Evolutionary conservation across 192 early-diverging fungal genomes (phyloP).

Genomic region (Fimicolochytrium jonesii): DNA sequence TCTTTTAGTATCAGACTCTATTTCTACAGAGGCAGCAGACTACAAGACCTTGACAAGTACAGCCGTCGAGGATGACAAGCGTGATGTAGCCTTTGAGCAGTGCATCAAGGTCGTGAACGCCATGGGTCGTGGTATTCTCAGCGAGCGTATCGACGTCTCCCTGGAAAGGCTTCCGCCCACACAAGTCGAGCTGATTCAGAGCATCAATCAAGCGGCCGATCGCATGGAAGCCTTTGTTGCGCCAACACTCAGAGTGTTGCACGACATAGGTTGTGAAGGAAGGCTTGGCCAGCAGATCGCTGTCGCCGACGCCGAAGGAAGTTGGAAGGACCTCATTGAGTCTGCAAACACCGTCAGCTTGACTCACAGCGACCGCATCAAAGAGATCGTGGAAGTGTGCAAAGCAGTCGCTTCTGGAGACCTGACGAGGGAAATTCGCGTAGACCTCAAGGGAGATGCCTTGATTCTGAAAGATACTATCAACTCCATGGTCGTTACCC

Average conservation of each 20-base stretch:
- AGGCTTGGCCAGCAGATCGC: constrained; percentile 54
- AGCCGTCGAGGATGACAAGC: too few species aligned
- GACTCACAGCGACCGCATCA: constrained; percentile 53
- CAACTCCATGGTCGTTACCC: constrained; percentile 38
- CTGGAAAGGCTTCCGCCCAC: neutral
- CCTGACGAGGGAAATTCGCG: constrained; percentile 20
- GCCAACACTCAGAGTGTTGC: constrained; percentile 39
- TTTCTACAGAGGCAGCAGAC: too few species aligned
- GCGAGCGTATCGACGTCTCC: constrained; percentile 8
- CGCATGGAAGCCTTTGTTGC: constrained; percentile 10
- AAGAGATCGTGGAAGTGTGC: constrained; percentile 59
- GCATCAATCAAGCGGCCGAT: constrained; percentile 7
- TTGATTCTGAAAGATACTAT: constrained; percentile 21
- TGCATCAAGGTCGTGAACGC: constrained; percentile 25
- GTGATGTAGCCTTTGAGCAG: neutral
- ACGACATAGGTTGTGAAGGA: constrained; percentile 63
- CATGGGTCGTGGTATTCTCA: constrained; percentile 19
- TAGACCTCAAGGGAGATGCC: constrained; percentile 28
- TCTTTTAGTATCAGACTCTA: neutral
- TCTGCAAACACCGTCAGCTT: constrained; percentile 55
- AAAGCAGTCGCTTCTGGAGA: constrained; percentile 37
- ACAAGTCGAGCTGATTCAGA: neutral
- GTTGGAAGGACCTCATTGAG: constrained; percentile 53
- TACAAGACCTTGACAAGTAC: too few species aligned
- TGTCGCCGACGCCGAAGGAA: constrained; percentile 44